Conservation (phyloP, 441 rosid species). For the Metrosideros polymorpha region DNA sequence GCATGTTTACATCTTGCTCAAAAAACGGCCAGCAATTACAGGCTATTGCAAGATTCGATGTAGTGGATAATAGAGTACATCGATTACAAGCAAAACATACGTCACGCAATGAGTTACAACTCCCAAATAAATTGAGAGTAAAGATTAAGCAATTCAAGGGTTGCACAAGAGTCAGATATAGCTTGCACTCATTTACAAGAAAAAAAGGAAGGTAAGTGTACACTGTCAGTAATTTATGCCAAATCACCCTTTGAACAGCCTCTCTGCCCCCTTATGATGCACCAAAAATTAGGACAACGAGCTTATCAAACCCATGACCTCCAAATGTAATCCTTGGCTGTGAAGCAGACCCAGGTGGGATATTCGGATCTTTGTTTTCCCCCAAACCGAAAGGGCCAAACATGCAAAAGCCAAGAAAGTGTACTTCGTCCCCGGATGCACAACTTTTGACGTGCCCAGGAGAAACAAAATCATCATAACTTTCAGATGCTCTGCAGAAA, state of each 20-base stretch:
- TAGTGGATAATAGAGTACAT: neutral
- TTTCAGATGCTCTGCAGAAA: neutral
- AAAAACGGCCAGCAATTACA: neutral
- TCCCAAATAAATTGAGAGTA: neutral
- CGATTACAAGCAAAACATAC: neutral
- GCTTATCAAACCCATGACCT: neutral
- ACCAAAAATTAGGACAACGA: neutral
- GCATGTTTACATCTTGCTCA: neutral
- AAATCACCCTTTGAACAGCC: neutral
- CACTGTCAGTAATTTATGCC: neutral
- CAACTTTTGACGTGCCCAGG: neutral
- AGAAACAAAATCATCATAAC: neutral
- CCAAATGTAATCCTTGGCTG: neutral
- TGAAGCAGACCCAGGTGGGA: neutral
- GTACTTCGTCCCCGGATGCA: neutral
- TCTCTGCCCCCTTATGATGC: neutral
- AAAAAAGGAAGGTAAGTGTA: neutral
- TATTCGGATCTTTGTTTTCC: neutral
- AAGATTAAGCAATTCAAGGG: neutral
- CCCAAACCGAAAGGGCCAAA: neutral
- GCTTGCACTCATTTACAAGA: neutral
- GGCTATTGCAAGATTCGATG: neutral
- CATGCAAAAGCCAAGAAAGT: neutral
- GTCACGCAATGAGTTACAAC: neutral
- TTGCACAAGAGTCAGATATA: neutral